Evolutionary conservation across 495 filamentous ascomycete species (phyloP).

Genomic region (Staphylotrichum longicolle): DNA sequence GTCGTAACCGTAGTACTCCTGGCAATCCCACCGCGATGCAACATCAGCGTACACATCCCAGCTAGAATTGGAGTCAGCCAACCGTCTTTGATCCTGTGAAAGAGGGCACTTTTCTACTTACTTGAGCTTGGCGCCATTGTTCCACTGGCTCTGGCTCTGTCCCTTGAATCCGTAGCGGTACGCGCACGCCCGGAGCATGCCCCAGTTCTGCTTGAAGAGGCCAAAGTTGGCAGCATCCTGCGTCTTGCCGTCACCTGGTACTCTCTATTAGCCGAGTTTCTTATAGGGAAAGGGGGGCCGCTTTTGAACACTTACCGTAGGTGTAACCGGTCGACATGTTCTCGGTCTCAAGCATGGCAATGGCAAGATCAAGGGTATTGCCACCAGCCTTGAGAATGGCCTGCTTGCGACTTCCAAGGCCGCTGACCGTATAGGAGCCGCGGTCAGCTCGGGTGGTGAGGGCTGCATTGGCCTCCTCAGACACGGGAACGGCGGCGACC

Average conservation of each 20-base stretch:
- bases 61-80: neutral
- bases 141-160: slow-evolving; percentile 3
- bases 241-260: neutral
- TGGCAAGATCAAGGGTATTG: slow-evolving; percentile 5
- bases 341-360: slow-evolving; percentile 9
- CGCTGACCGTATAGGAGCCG: slow-evolving; percentile 3
- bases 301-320: neutral
- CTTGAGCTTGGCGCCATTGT: slow-evolving; percentile 7
- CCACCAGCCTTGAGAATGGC: slow-evolving; percentile 7
- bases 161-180: slow-evolving; percentile 3
- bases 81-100: neutral
- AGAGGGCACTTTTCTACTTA: neutral
- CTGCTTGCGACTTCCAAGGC: neutral
- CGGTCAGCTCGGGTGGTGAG: neutral
- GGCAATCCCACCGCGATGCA: slow-evolving; percentile 6
- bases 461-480: neutral
- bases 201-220: slow-evolving; percentile 13
- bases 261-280: neutral
- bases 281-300: neutral
- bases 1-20: slow-evolving; percentile 13
- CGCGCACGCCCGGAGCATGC: slow-evolving; percentile 3
- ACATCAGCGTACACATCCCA: slow-evolving; percentile 7
- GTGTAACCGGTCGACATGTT: neutral
- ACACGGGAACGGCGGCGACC: neutral
- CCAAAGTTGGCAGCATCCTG: slow-evolving; percentile 5